These are phyloP conservation scores for Lepidium africanum DNA, from an alignment of 345 rosid species.

Conservation along the genomic window DNA sequence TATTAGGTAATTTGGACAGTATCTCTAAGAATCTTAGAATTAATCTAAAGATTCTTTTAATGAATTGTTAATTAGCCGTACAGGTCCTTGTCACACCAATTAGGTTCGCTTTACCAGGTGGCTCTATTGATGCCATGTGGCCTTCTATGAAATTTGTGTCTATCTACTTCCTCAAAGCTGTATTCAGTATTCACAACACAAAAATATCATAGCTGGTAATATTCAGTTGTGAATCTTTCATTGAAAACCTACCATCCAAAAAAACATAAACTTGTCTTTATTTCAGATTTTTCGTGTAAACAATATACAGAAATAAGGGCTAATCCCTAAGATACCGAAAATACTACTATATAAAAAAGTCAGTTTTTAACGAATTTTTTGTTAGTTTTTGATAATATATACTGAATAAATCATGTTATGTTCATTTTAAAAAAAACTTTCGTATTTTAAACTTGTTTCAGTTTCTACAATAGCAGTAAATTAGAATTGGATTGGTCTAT, in stretches of 20 bases:
- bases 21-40: conserved; percentile 20
- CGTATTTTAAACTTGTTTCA: not conserved
- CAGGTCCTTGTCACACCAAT: not conserved
- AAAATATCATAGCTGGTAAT: too few species aligned
- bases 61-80: not conserved
- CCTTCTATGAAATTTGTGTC: not conserved
- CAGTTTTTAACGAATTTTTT: not conserved
- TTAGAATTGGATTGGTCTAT: not conserved
- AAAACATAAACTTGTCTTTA: too few species aligned
- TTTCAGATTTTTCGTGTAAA: not conserved
- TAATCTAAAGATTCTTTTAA: conserved; percentile 14
- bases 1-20: conserved; percentile 8
- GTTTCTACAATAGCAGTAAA: not conserved
- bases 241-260: too few species aligned
- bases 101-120: conserved; percentile 6
- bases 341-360: not conserved
- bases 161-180: too few species aligned
- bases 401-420: not conserved
- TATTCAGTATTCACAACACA: too few species aligned
- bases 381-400: not conserved
- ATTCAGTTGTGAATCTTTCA: too few species aligned
- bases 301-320: not conserved
- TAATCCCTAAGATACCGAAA: not conserved
- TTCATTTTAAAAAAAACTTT: not conserved
- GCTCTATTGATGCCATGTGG: conserved; percentile 6